Base-by-base conservation (phyloP, 345 rosid species). In the Eucalyptus lansdowneana region DNA sequence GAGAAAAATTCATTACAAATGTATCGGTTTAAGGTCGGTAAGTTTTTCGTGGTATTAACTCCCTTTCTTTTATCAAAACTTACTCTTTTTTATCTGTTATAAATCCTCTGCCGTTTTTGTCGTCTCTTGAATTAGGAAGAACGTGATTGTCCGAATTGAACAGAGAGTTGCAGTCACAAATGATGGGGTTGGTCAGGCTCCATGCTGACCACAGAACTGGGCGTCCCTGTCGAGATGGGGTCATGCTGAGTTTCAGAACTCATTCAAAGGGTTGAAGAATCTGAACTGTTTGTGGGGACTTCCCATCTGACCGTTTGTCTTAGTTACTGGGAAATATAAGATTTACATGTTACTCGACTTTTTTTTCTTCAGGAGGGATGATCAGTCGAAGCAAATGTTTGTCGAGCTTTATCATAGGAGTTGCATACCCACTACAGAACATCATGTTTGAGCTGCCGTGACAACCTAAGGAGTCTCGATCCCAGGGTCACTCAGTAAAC, bases 21-120 rank as follows among this genome's bases (percentile, higher is more conserved):
- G 2, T 53, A 53, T 4, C 10, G 0, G 10, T 53, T 19, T 53
- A 53, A 17, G 4, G 2, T 53, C 0, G 2, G 4, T 17, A 62
- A 13, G 34, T 29, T 62, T 27, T 62, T 53, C 0, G 10, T 53
- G 10, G 0, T 19, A 53, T 53, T 3, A 19, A 19, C 24, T 53
- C 10, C 2, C 10, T 7, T 17, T 53, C 24, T 53, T 7, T 7
- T 17, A 17, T 53, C 56, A 0, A 53, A 53, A 53, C 72, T 65
- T 65, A 11, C 67, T 60, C 19, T 2, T n/a, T n/a, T 44, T 44
- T 44, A 44, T 44, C 47, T 44, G 47, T 44, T 44, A 3, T 44
- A 44, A 44, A 44, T 44, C 10, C 76, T 65, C 76, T 65, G 76
- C 3, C 76, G 40, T 15, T n/a, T n/a, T 7, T 16, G 76, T 65